Evolutionary conservation across 2,329 filamentous ascomycete species (phyloP).

Genomic region (Fusarium poae): DNA sequence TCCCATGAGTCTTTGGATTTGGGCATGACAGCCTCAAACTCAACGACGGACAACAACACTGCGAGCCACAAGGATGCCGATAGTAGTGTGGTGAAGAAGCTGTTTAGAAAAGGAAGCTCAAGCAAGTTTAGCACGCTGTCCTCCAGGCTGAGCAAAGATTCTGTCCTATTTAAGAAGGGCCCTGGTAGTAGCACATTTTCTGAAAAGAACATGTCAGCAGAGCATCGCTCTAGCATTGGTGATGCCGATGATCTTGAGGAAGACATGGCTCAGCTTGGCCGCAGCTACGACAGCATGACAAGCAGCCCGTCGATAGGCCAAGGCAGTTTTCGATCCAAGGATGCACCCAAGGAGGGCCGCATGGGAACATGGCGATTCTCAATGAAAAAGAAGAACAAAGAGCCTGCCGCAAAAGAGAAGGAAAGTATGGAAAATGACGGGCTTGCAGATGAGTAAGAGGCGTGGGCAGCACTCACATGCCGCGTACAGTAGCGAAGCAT

Average conservation of each 20-base stretch:
- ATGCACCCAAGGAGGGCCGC: conserved; percentile 60
- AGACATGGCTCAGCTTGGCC: conserved; percentile 58
- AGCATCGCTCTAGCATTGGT: conserved; percentile 69
- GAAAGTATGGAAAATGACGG: conserved; percentile 67
- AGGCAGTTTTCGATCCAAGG: conserved; percentile 59
- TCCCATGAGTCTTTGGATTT: conserved; percentile 70
- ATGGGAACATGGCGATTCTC: conserved; percentile 68
- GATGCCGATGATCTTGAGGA: conserved; percentile 67
- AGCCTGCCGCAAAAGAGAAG: conserved; percentile 58
- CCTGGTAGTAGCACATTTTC: conserved; percentile 68
- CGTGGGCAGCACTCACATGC: conserved; percentile 7
- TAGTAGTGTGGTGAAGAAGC: conserved; percentile 70
- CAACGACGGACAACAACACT: conserved; percentile 66
- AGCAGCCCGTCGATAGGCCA: conserved; percentile 70
- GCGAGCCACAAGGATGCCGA: conserved; percentile 64
- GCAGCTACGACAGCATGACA: conserved; percentile 68
- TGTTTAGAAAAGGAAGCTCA: conserved; percentile 75
- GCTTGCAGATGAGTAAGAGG: conserved; percentile 48
- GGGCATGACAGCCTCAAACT: conserved; percentile 68
- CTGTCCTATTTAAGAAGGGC: conserved; percentile 70
- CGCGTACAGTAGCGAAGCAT: not conserved
- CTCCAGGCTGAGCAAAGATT: conserved; percentile 67
- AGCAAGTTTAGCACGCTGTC: conserved; percentile 72
- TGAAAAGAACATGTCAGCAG: conserved; percentile 67
- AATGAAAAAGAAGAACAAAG: conserved; percentile 71